A percentile compares a stretch with the other conserved stretches of the same genome.
Evolutionary conservation across 495 filamentous ascomycete species (phyloP).

Genomic region (Viridothelium virens): DNA sequence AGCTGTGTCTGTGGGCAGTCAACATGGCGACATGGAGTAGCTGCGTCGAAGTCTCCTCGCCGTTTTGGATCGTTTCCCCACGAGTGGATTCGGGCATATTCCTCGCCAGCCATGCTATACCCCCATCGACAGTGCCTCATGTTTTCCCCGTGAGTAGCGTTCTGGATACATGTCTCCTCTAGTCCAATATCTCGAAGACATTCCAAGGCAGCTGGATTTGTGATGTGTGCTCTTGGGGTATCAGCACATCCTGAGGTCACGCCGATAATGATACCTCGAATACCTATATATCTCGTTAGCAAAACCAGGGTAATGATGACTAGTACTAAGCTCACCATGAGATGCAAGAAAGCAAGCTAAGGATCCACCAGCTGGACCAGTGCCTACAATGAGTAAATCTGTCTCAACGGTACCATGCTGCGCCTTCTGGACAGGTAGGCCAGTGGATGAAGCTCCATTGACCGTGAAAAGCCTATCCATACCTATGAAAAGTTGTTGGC

Average conservation of each 20-base stretch:
- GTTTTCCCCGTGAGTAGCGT: conserved; percentile 35
- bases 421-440: background rate
- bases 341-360: conserved; percentile 49
- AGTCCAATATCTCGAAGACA: conserved; percentile 51
- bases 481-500: background rate
- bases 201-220: conserved; percentile 54
- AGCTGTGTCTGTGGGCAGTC: conserved; percentile 43
- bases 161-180: conserved; percentile 37
- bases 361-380: conserved; percentile 49
- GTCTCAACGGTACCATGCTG: conserved; percentile 27
- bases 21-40: conserved; percentile 38
- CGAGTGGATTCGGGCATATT: conserved; percentile 46
- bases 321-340: conserved; percentile 34
- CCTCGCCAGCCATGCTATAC: conserved; percentile 47
- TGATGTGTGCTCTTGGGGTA: conserved; percentile 51
- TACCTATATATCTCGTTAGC: conserved; percentile 27
- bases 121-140: conserved; percentile 49
- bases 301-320: background rate
- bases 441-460: conserved; percentile 1
- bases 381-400: conserved; percentile 48
- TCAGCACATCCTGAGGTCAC: conserved; percentile 42
- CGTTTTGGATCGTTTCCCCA: conserved; percentile 46
- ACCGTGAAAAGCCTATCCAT: background rate
- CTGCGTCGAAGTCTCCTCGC: conserved; percentile 46
- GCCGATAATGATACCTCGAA: conserved; percentile 44